These are phyloP conservation scores for Pecoramyces ruminantium DNA, from an alignment of 192 early-diverging fungal genomes.

Conservation along the genomic window DNA sequence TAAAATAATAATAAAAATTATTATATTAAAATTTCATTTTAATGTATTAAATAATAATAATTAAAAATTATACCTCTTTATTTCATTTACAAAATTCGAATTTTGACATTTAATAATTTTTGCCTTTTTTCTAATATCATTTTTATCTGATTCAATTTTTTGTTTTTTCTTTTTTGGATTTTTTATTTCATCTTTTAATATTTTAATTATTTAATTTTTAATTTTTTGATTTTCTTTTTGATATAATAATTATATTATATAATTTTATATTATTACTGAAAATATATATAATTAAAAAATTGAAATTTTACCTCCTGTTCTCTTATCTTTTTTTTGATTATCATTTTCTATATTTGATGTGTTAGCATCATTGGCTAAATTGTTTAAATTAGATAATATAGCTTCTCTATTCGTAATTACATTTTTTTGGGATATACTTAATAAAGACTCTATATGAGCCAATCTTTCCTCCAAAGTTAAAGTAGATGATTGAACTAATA, in stretches of 20 bases:
- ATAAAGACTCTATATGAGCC: neutral
- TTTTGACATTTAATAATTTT: neutral
- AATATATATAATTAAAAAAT: no score
- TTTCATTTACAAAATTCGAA: neutral
- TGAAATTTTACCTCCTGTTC: neutral
- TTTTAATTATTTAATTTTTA: no score
- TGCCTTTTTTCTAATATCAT: neutral
- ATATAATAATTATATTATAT: no score
- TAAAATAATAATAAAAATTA: no score
- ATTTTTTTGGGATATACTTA: neutral
- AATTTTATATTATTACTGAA: no score
- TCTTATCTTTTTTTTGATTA: neutral
- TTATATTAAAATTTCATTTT: no score
- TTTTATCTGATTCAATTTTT: neutral
- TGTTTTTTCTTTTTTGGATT: neutral
- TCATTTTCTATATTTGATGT: neutral
- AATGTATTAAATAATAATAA: no score
- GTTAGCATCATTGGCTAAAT: neutral
- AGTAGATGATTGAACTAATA: neutral
- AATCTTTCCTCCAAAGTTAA: neutral
- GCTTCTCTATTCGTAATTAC: neutral
- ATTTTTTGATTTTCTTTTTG: no score
- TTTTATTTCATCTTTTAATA: neutral
- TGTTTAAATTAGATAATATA: neutral
- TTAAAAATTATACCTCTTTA: neutral